Conservation (phyloP, 2,329 filamentous ascomycete genomes). For the Colletotrichum somersetense region DNA sequence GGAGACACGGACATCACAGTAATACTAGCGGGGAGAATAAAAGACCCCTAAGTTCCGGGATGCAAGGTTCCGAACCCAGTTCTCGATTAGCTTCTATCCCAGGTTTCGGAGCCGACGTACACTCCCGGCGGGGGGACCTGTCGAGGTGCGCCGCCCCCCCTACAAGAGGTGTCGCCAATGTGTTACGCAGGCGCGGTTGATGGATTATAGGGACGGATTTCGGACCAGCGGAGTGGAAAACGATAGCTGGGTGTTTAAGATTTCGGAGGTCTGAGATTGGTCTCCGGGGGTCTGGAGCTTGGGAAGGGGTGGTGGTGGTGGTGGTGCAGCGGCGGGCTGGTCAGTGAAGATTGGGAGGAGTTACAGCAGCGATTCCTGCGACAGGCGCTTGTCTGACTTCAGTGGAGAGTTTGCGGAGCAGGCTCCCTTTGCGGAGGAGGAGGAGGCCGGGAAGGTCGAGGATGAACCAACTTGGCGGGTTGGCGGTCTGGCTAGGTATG, state of each 20-base stretch:
- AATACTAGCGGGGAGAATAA: not conserved
- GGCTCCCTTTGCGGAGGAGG: not conserved
- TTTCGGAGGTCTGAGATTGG: not conserved
- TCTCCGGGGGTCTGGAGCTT: not conserved
- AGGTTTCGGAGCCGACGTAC: conserved; percentile 7
- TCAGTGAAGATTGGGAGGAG: not conserved
- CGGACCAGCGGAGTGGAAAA: conserved; percentile 11
- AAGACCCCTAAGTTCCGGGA: not conserved
- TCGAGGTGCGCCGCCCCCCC: not conserved
- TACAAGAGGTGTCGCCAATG: conserved; percentile 1
- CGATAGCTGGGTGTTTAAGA: not conserved
- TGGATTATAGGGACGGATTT: not conserved
- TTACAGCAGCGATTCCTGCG: conserved; percentile 27
- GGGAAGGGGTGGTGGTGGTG: too few species aligned
- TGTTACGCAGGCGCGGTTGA: conserved; percentile 5
- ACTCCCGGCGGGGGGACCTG: not conserved
- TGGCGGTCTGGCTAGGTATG: not conserved
- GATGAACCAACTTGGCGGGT: conserved; percentile 12
- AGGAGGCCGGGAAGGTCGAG: not conserved
- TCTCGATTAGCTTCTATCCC: conserved; percentile 5
- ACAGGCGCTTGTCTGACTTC: conserved; percentile 28
- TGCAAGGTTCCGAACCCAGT: not conserved
- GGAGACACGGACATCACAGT: not conserved
- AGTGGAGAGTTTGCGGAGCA: conserved; percentile 16
- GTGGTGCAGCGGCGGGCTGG: conserved; percentile 6